Base-by-base conservation (phyloP, 768 basidiomycete genomes). In the Lactarius indigo region DNA sequence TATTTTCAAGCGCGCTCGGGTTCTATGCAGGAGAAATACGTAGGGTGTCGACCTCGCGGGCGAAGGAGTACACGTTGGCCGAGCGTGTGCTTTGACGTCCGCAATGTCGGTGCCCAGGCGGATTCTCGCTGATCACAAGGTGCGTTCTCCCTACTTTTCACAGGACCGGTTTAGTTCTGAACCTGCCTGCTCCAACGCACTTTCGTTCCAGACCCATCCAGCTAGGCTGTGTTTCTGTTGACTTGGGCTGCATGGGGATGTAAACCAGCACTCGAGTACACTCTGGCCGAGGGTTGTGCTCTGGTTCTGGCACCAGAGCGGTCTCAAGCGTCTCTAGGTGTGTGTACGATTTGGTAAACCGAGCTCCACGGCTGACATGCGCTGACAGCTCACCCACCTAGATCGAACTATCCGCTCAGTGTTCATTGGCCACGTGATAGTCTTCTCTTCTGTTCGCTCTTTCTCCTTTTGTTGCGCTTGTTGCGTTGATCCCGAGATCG, bases 51-150 rank as follows among this genome's bases (percentile, higher is more conserved):
- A 7, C 30, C 9, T 30, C 59, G 44, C n/a, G 20, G 28, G 41
- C 31, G 59, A 60, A 60, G 59, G 42, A 47, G 59, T 30, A 47
- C 31, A 60, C 59, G 60, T 61, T 61, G 60, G 60, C 60, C 60
- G 60, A 61, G 47, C 60, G 60, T 61, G 47, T 10, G 47, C 26
- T 52, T 39, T 58, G 57, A 58, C 57, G 37, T 39, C 50, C 9
- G 57, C 37, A 15, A n/a, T 58, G 37, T 62, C 18, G 61, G 8
- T 28, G 26, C 52, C 61, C 37, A 20, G 26, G 13, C 26, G 35
- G 10, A 30, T 41, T 55, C 37, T 55, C 12, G 26, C 1, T n/a
- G 39, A 26, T 7, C 2, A 8, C 33, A 26, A 35, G 61, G 50
- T 61, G 30, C 10, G 52, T 39, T 8, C 20, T 18, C n/a, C n/a